Conservation (phyloP, 106 monocot species). For the Acorus calamus region DNA sequence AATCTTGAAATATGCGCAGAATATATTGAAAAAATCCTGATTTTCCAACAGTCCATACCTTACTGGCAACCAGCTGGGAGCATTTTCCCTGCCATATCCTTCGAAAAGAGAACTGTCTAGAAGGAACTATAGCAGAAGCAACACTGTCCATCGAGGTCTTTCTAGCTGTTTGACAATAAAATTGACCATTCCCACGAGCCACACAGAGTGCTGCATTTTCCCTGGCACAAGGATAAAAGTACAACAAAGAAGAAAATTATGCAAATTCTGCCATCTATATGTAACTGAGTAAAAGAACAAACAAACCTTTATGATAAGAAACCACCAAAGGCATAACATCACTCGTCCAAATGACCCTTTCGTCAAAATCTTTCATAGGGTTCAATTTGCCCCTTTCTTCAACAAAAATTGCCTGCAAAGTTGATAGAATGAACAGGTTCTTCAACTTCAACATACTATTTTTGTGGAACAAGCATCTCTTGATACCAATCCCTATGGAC, state of each 20-base stretch:
- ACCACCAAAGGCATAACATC: conserved; percentile 71
- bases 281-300: neutral
- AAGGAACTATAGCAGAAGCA: conserved; percentile 19
- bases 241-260: conserved; percentile 2
- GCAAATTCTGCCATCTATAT: conserved; percentile 1
- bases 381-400: conserved; percentile 69
- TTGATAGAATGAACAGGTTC: neutral
- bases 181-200: conserved; percentile 42
- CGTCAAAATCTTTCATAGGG: conserved; percentile 88
- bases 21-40: neutral
- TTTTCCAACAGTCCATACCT: conserved; percentile 30
- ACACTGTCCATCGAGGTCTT: conserved; percentile 4
- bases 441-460: no score
- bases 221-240: conserved; percentile 18
- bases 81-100: conserved; percentile 94
- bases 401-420: conserved; percentile 51
- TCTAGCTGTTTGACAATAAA: conserved; percentile 13
- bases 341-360: conserved; percentile 78
- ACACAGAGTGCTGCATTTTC: conserved; percentile 76
- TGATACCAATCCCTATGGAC: no score
- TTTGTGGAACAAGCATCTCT: no score
- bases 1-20: neutral
- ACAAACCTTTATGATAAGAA: conserved; percentile 72
- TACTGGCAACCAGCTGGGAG: conserved; percentile 74
- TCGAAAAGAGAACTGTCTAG: conserved; percentile 38